A percentile compares a stretch with the other conserved stretches of the same genome.
phyloP scores from a whole-genome alignment of 345 rosid species.

The rapeseed (Brassica napus) region Da-Ae NC_063446.1:3227501-3228000 shows the following conservation, averaged over 20 bases:
- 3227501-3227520: constrained; percentile 90
- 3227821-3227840: constrained; percentile 4
- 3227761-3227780: constrained; percentile 83
- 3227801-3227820: constrained; percentile 15
- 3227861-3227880: constrained; percentile 87
- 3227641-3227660: constrained; percentile 62
- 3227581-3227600: constrained; percentile 21
- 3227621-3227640: constrained; percentile 85
- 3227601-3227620: constrained; percentile 72
- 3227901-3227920: constrained; percentile 49
- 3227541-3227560: background rate
- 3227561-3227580: constrained; percentile 12
- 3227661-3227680: constrained; percentile 84
- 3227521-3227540: constrained; percentile 74
- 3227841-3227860: constrained; percentile 33
- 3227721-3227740: constrained; percentile 95
- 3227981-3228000: background rate
- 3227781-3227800: constrained; percentile 36
- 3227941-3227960: constrained; percentile 8
- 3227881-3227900: constrained; percentile 73
- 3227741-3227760: constrained; percentile 83
- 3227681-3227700: constrained; percentile 93
- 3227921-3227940: constrained; percentile 71
- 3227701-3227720: constrained; percentile 95
- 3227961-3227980: constrained; percentile 7